Evolutionary conservation across 129 eudicot genomes (phyloP).

Genomic region (Silybum marianum): DNA sequence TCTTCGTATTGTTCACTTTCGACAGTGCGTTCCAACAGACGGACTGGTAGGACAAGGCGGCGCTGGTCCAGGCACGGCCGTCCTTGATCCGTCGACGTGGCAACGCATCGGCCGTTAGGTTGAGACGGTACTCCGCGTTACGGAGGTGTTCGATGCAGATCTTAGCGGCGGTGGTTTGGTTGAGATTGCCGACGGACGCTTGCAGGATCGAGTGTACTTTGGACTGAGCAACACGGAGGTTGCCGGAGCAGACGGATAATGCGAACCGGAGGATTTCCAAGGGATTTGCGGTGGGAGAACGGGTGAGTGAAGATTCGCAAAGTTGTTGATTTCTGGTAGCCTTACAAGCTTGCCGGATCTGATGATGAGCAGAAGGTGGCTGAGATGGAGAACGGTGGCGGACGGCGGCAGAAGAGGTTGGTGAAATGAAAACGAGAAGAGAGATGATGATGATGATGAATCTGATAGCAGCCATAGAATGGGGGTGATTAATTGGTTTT

Average conservation of each 20-base stretch:
- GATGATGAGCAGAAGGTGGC: not conserved
- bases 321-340: constrained; percentile 51
- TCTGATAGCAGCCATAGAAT: not conserved
- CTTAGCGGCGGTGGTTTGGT: constrained; percentile 51
- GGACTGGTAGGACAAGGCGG: constrained; percentile 47
- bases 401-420: not conserved
- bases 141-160: constrained; percentile 45
- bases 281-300: constrained; percentile 26
- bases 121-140: constrained; percentile 39
- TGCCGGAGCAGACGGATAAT: constrained; percentile 27
- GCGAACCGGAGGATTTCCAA: constrained; percentile 45
- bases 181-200: constrained; percentile 34
- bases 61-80: constrained; percentile 61
- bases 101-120: constrained; percentile 30
- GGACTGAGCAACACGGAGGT: constrained; percentile 37
- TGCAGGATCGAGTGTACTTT: constrained; percentile 44
- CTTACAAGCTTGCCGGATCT: constrained; percentile 52
- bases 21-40: constrained; percentile 41
- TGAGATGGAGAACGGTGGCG: constrained; percentile 7
- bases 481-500: not conserved
- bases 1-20: constrained; percentile 25
- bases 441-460: not conserved
- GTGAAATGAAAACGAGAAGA: not conserved
- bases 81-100: constrained; percentile 50
- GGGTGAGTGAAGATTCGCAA: constrained; percentile 38